A percentile compares a stretch with the other conserved stretches of the same genome.
These are phyloP conservation scores for Fereydounia khargensis DNA, from an alignment of 1,284 basidiomycete genomes.

Conservation along the genomic window DNA sequence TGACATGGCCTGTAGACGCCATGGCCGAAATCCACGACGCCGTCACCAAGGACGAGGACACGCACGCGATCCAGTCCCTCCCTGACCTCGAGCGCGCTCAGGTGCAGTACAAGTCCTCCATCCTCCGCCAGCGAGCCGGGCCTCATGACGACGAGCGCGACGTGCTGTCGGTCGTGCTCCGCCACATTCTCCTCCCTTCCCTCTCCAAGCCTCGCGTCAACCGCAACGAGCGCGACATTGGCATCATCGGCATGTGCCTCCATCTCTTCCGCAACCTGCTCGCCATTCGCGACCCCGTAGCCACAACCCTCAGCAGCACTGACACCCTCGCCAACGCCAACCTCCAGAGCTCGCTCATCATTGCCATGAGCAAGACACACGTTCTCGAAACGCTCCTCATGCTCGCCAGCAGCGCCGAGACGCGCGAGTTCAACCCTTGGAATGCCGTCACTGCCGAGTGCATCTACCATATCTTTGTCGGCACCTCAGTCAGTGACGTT, in stretches of 20 bases:
- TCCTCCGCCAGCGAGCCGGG: constrained; percentile 38
- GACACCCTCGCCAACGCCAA: constrained; percentile 41
- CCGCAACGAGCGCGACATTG: constrained; percentile 45
- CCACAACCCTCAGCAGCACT: constrained; percentile 37
- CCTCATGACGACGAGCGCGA: constrained; percentile 25
- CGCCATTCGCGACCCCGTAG: constrained; percentile 50
- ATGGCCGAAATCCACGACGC: constrained; percentile 46
- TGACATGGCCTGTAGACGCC: constrained; percentile 56
- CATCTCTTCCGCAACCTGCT: constrained; percentile 56
- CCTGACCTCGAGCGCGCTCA: constrained; percentile 36
- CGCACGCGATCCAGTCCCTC: constrained; percentile 28
- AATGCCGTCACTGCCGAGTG: constrained; percentile 48
- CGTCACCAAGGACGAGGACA: constrained; percentile 41
- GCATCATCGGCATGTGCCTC: constrained; percentile 52
- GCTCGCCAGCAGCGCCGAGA: constrained; percentile 50
- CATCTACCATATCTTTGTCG: constrained; percentile 52
- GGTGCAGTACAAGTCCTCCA: constrained; percentile 52
- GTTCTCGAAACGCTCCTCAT: constrained; percentile 52
- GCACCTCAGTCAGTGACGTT: constrained; percentile 27
- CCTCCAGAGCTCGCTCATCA: constrained; percentile 48
- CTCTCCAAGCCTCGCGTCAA: constrained; percentile 43
- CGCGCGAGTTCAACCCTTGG: constrained; percentile 46
- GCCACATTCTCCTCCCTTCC: constrained; percentile 47
- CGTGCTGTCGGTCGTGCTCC: constrained; percentile 45
- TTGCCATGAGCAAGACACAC: constrained; percentile 39